Evolutionary conservation across 805 yeast genomes (phyloP).

Genomic region (Hanseniaspora valbyensis): DNA sequence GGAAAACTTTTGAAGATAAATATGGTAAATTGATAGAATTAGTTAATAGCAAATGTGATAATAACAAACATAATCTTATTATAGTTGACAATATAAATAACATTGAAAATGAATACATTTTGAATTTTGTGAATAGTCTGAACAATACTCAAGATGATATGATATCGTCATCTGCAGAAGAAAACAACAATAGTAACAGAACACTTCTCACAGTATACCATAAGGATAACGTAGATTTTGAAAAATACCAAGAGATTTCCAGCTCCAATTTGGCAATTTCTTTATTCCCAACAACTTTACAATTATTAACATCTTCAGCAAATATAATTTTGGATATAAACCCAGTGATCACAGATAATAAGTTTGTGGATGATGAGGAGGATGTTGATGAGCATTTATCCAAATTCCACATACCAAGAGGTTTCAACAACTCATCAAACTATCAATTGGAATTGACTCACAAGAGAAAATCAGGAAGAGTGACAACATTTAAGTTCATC

Average conservation of each 20-base stretch:
- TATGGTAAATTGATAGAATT: constrained; percentile 17
- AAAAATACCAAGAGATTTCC: constrained; percentile 15
- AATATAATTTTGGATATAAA: constrained; percentile 56
- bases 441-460: constrained; percentile 41
- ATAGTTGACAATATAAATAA: constrained; percentile 13
- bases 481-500: constrained; percentile 44
- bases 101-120: constrained; percentile 5
- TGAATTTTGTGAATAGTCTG: neutral
- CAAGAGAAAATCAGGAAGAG: constrained; percentile 77
- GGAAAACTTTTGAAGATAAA: neutral
- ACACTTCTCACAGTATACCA: constrained; percentile 26
- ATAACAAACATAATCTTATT: constrained; percentile 9
- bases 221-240: constrained; percentile 32
- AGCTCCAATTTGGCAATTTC: neutral
- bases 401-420: constrained; percentile 40
- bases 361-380: constrained; percentile 36
- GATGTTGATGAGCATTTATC: constrained; percentile 32
- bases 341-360: constrained; percentile 30
- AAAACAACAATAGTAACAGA: constrained; percentile 18
- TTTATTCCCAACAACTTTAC: constrained; percentile 41
- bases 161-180: neutral
- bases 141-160: neutral
- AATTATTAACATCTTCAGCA: constrained; percentile 57
- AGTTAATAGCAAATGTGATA: constrained; percentile 13
- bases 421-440: constrained; percentile 40